Evolutionary conservation across 495 filamentous ascomycete species (phyloP).

Genomic region (Aspergillus indologenus): DNA sequence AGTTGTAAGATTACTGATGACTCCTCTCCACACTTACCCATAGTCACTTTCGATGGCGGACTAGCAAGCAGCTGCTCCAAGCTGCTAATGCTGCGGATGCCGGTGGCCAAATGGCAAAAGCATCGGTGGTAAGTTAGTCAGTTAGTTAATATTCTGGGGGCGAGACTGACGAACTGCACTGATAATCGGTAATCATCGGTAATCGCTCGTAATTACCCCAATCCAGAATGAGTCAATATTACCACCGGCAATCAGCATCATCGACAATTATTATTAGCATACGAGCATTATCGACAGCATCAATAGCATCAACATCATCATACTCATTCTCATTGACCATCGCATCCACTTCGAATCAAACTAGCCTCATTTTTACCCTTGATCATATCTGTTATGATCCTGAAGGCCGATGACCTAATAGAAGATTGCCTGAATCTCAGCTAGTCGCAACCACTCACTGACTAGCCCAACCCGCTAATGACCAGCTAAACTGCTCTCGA

Average conservation of each 20-base stretch:
- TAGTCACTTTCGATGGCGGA: background rate
- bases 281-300: background rate
- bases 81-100: background rate
- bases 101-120: conserved; percentile 15
- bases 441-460: background rate
- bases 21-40: no score
- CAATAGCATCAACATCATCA: background rate
- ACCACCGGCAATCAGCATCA: conserved; percentile 1
- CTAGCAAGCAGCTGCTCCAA: background rate
- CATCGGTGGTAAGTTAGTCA: conserved; percentile 11
- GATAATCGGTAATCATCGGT: conserved; percentile 8
- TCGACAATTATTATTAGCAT: conserved; percentile 3
- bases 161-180: conserved; percentile 5
- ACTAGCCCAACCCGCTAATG: conserved; percentile 2
- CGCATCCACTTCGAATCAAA: background rate
- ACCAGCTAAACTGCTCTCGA: background rate
- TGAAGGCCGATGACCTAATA: background rate
- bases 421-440: background rate
- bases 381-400: background rate
- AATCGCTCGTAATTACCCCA: conserved; percentile 2
- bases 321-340: background rate
- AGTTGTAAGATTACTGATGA: background rate
- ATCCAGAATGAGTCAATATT: background rate
- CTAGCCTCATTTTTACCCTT: background rate
- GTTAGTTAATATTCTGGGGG: no score